A percentile compares a stretch with the other conserved stretches of the same genome.
These are phyloP conservation scores for Puya raimondii DNA, from an alignment of 176 grass and related monocot genomes.

Conservation along the genomic window DNA sequence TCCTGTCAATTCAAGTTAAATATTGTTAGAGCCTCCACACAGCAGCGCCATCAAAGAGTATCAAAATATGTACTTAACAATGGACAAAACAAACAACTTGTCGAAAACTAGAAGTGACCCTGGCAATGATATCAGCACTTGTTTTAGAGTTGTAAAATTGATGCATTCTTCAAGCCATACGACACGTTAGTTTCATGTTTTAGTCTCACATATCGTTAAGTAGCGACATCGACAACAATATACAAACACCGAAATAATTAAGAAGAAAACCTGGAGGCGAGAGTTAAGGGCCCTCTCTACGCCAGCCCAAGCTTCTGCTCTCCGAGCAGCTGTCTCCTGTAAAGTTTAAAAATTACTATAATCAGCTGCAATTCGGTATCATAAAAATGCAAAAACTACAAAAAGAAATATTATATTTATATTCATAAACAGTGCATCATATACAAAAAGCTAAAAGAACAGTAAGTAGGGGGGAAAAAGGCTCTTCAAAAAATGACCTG, in stretches of 20 bases:
- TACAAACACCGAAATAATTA: conserved; percentile 13
- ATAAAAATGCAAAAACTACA: neutral
- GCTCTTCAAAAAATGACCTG: conserved; percentile 46
- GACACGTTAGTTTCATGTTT: neutral
- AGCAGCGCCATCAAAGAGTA: neutral
- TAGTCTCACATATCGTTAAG: conserved; percentile 6
- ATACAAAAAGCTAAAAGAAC: neutral
- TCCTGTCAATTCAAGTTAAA: conserved; percentile 53
- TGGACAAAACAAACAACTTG: neutral
- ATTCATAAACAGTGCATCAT: neutral
- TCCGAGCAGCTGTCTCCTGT: conserved; percentile 85
- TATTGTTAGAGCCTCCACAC: conserved; percentile 1
- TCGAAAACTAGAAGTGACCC: neutral
- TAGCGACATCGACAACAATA: neutral
- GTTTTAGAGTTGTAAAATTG: neutral
- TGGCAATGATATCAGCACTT: neutral
- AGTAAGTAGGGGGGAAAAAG: neutral
- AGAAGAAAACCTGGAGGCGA: conserved; percentile 68
- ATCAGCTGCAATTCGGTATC: conserved; percentile 1
- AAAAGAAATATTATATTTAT: neutral
- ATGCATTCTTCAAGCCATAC: neutral
- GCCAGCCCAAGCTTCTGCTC: conserved; percentile 89
- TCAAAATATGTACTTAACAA: neutral
- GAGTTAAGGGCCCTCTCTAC: conserved; percentile 89
- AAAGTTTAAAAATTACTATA: conserved; percentile 26